Evolutionary conservation across 371 early-diverging fungal species (phyloP).

Genomic region (Saksenaea vasiformis): DNA sequence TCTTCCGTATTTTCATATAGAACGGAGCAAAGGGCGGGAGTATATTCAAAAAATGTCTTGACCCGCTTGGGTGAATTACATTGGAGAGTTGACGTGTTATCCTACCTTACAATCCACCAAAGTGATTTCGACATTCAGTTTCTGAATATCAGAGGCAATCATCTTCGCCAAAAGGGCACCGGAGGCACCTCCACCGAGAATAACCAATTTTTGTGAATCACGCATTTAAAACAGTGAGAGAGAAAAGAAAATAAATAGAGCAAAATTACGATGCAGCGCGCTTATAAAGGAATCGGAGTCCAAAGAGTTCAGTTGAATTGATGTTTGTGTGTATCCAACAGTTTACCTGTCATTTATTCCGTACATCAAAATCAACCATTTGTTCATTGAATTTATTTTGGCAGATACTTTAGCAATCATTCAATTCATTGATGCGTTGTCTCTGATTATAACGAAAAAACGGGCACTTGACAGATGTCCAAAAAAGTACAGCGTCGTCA

Average conservation of each 20-base stretch:
- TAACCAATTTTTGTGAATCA: slow-evolving; percentile 22
- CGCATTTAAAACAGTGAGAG: not conserved
- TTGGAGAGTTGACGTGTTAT: not conserved
- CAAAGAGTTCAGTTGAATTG: too few relatives aligned
- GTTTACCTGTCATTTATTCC: too few relatives aligned
- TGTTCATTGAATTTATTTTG: too few relatives aligned
- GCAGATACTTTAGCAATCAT: too few relatives aligned
- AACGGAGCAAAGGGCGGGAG: slow-evolving; percentile 38
- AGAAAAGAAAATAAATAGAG: slow-evolving; percentile 3
- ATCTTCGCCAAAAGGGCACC: slow-evolving; percentile 33
- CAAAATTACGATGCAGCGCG: not conserved
- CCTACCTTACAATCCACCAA: slow-evolving; percentile 41
- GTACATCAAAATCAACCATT: too few relatives aligned
- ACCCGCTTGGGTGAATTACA: not conserved
- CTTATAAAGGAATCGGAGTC: too few relatives aligned
- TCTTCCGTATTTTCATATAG: slow-evolving; percentile 28
- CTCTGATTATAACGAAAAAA: not conserved
- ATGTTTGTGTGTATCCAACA: too few relatives aligned
- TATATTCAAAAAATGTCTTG: slow-evolving; percentile 44
- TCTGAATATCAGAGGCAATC: slow-evolving; percentile 14
- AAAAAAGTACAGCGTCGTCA: too few relatives aligned
- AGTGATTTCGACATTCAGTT: slow-evolving; percentile 27
- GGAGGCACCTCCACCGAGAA: slow-evolving; percentile 46
- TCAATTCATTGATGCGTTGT: too few relatives aligned
- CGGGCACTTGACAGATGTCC: too few relatives aligned